These are phyloP conservation scores for Paramecium sexaurelia DNA, from an alignment of 73 alveolate species.

Conservation along the genomic window DNA sequence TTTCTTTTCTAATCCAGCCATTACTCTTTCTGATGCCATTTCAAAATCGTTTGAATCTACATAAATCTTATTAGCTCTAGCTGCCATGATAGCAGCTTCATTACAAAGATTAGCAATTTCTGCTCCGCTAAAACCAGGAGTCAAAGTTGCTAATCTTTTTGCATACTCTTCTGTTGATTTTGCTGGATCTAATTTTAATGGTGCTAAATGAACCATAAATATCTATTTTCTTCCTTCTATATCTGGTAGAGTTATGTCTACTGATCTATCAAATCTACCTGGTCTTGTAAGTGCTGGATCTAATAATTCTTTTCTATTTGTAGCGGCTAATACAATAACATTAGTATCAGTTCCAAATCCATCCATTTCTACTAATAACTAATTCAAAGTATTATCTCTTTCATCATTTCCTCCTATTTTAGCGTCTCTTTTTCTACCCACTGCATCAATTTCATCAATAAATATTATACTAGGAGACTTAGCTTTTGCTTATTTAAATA, in stretches of 20 bases:
- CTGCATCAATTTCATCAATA: slow-evolving; percentile 97
- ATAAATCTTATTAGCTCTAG: slow-evolving; percentile 83
- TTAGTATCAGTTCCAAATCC: slow-evolving; percentile 88
- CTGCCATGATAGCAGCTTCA: slow-evolving; percentile 98
- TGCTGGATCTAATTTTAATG: slow-evolving; percentile 87
- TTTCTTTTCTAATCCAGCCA: slow-evolving; percentile 77
- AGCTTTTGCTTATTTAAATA: slow-evolving; percentile 89
- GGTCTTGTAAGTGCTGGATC: slow-evolving; percentile 85
- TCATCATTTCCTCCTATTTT: slow-evolving; percentile 88
- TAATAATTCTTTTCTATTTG: slow-evolving; percentile 86
- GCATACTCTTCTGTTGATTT: slow-evolving; percentile 72
- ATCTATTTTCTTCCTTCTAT: slow-evolving; percentile 75
- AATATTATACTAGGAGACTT: slow-evolving; percentile 86
- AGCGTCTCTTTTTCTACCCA: slow-evolving; percentile 84
- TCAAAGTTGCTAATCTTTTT: slow-evolving; percentile 88
- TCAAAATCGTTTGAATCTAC: slow-evolving; percentile 75
- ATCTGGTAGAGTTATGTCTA: slow-evolving; percentile 78
- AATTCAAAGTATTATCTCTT: slow-evolving; percentile 92
- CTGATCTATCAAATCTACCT: slow-evolving; percentile 83
- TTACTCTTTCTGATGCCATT: slow-evolving; percentile 76
- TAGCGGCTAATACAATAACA: slow-evolving; percentile 91
- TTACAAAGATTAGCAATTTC: slow-evolving; percentile 98
- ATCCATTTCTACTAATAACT: slow-evolving; percentile 94
- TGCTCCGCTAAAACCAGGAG: slow-evolving; percentile 99
- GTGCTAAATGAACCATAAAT: slow-evolving; percentile 75